phyloP scores from a whole-genome alignment of 345 rosid species.

The Euphorbia lathyris region DNA sequence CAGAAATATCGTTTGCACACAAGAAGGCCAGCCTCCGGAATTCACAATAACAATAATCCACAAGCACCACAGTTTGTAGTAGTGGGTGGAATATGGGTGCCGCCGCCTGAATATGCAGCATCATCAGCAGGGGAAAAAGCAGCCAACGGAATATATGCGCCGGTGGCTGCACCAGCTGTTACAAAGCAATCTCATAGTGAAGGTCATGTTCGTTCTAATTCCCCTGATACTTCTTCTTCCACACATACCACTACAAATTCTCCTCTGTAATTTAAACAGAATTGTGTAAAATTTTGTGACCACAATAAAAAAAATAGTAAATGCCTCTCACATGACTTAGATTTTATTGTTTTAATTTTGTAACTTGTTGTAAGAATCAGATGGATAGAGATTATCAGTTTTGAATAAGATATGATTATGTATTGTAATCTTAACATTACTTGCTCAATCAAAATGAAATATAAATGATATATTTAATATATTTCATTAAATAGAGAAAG shows the following conservation, averaged over 20 bases:
- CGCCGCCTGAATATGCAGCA: conserved; percentile 54
- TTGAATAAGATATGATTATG: neutral
- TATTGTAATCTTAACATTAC: neutral
- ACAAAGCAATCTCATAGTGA: conserved; percentile 37
- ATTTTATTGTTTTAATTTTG: neutral
- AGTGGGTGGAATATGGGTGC: conserved; percentile 92
- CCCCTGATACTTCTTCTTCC: conserved; percentile 71
- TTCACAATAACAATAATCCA: conserved; percentile 38
- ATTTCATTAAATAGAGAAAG: too few relatives aligned
- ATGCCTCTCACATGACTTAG: neutral
- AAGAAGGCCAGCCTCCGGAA: conserved; percentile 57
- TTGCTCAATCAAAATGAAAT: neutral
- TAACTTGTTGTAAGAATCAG: conserved; percentile 7
- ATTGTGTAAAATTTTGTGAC: conserved; percentile 40
- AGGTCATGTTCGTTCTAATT: conserved; percentile 40
- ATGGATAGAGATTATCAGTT: conserved; percentile 11
- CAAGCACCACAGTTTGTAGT: conserved; percentile 82
- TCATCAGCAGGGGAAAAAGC: conserved; percentile 26
- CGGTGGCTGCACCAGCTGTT: conserved; percentile 31
- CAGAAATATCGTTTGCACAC: conserved; percentile 95
- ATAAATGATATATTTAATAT: too few relatives aligned
- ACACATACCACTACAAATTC: conserved; percentile 52
- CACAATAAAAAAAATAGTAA: conserved; percentile 5
- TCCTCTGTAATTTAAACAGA: conserved; percentile 25
- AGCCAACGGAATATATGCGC: conserved; percentile 41